Conservation (phyloP, 345 rosid species). For the Populus simonii region DNA sequence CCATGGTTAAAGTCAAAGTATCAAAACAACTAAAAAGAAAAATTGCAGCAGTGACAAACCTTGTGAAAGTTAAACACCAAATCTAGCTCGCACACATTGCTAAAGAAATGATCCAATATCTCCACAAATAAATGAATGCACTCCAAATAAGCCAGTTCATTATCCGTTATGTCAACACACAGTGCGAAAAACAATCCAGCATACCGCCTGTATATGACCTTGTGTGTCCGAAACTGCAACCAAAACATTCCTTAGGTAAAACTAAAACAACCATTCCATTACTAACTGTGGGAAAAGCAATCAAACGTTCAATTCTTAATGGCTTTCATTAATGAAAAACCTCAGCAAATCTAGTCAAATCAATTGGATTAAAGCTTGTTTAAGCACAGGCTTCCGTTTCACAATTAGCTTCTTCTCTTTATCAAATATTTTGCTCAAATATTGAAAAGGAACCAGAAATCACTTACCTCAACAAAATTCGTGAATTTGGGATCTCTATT, state of each 20-base stretch:
- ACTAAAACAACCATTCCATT: background rate
- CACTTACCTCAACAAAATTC: constrained; percentile 88
- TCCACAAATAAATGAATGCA: constrained; percentile 94
- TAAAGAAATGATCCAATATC: constrained; percentile 96
- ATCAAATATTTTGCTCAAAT: background rate
- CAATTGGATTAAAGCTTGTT: background rate
- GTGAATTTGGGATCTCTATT: constrained; percentile 94
- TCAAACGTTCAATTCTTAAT: background rate
- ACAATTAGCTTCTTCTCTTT: background rate
- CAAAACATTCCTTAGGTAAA: background rate
- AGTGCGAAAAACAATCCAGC: constrained; percentile 91
- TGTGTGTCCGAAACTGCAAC: constrained; percentile 85
- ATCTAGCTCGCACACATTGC: constrained; percentile 97
- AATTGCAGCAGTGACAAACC: constrained; percentile 36
- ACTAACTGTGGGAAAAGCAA: too few relatives aligned
- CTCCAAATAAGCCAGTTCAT: constrained; percentile 90
- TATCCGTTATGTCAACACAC: constrained; percentile 96
- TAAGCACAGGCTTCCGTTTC: background rate
- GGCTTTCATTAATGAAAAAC: background rate
- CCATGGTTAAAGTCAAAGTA: background rate
- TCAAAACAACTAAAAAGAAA: background rate
- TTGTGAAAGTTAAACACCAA: constrained; percentile 94
- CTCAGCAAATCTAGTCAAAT: background rate
- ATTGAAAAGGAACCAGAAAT: background rate
- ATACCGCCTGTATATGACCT: constrained; percentile 92